phyloP scores from a whole-genome alignment of 2,329 filamentous ascomycete species.

The Cladorrhinum sp. region DNA sequence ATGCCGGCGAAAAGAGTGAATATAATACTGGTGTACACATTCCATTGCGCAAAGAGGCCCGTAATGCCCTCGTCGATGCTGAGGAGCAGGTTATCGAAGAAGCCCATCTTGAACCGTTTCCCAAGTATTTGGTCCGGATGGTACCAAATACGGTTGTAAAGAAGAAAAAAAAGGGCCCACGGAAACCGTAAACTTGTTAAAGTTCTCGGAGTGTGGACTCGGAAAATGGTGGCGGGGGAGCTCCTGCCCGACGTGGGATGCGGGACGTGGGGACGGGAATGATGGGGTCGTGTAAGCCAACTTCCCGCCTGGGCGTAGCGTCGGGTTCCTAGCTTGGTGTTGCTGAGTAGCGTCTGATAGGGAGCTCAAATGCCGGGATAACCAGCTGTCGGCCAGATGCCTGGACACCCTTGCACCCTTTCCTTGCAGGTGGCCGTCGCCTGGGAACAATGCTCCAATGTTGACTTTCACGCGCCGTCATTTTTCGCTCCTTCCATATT shows the following conservation, averaged over 20 bases:
- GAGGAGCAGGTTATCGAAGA: conserved; percentile 56
- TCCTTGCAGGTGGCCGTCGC: conserved; percentile 1
- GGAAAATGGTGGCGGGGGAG: conserved; percentile 1
- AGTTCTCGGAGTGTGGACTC: neutral
- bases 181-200: neutral
- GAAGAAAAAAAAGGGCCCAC: neutral
- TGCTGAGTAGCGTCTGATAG: neutral
- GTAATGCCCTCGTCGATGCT: conserved; percentile 70
- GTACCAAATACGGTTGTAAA: neutral
- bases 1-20: conserved; percentile 63
- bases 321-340: neutral
- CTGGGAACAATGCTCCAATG: conserved; percentile 17
- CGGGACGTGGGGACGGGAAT: neutral
- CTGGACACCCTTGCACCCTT: conserved; percentile 1
- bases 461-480: conserved; percentile 23
- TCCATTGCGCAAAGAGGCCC: conserved; percentile 74
- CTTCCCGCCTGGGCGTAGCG: neutral
- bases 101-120: conserved; percentile 21
- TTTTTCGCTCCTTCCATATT: conserved; percentile 8
- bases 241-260: neutral
- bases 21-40: conserved; percentile 72
- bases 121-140: neutral
- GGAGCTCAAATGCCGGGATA: neutral
- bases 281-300: neutral
- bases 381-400: neutral